Percentiles rank a stretch among this genome's conserved stretches.
phyloP scores from a whole-genome alignment of 768 basidiomycete species.

The Baorangia bicolor region DNA sequence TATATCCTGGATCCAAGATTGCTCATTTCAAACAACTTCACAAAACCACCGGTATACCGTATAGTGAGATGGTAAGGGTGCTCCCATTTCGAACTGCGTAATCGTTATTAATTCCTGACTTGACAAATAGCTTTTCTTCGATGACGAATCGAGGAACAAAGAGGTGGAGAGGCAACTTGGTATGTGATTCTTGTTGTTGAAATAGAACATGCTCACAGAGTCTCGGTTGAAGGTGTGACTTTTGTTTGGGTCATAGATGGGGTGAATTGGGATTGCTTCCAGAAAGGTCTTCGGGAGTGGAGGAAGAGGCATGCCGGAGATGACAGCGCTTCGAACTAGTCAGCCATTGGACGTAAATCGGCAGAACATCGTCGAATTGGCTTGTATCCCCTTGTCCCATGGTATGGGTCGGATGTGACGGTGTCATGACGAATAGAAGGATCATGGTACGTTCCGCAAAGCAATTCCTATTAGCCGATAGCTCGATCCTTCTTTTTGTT shows the following conservation, averaged over 20 bases:
- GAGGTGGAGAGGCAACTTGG: constrained; percentile 56
- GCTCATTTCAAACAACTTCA: constrained; percentile 77
- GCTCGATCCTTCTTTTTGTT: neutral
- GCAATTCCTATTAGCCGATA: neutral
- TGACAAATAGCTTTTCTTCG: constrained; percentile 57
- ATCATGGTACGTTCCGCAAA: constrained; percentile 6
- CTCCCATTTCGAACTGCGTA: neutral
- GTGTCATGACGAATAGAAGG: neutral
- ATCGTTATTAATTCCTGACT: neutral
- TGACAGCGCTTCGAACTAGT: constrained; percentile 8
- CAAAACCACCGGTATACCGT: constrained; percentile 70
- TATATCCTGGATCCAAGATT: constrained; percentile 81
- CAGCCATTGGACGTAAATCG: neutral
- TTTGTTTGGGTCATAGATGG: constrained; percentile 73
- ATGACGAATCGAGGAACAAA: constrained; percentile 59
- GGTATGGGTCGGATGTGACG: neutral
- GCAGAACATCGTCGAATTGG: neutral
- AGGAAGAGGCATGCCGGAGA: constrained; percentile 42
- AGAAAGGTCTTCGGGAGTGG: constrained; percentile 74
- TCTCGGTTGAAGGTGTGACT: constrained; percentile 63
- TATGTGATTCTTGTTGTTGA: constrained; percentile 15
- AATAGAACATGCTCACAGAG: neutral
- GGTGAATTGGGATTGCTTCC: constrained; percentile 58
- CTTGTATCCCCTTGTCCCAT: neutral
- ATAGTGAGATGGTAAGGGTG: constrained; percentile 68